Conservation (phyloP, 805 yeast species). For the Ogataea polymorpha region DNA sequence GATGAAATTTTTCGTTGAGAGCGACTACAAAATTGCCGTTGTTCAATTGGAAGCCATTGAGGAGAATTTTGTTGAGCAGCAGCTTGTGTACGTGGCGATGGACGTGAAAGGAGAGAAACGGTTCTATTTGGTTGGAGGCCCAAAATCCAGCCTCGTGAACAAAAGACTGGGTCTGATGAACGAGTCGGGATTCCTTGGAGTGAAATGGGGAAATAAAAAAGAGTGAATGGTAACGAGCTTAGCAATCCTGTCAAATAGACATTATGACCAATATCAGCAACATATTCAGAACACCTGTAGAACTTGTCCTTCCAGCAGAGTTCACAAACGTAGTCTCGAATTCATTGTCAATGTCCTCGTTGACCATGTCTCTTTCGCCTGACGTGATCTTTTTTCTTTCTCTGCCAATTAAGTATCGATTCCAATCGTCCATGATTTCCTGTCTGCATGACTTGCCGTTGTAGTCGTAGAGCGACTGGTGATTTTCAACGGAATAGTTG, state of each 20-base stretch:
- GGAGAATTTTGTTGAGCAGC: constrained; percentile 60
- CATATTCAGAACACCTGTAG: constrained; percentile 1
- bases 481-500: constrained; percentile 14
- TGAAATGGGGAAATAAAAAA: constrained; percentile 81
- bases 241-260: constrained; percentile 5
- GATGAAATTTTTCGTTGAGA: constrained; percentile 85
- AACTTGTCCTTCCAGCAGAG: background rate
- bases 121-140: constrained; percentile 62
- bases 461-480: constrained; percentile 18
- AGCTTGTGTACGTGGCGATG: constrained; percentile 66
- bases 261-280: background rate
- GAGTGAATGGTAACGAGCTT: constrained; percentile 27
- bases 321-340: background rate
- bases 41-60: constrained; percentile 82
- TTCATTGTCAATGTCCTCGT: constrained; percentile 17
- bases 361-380: constrained; percentile 14
- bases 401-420: constrained; percentile 21
- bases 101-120: constrained; percentile 73
- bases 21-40: constrained; percentile 59
- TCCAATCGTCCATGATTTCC: constrained; percentile 27
- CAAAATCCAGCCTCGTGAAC: constrained; percentile 43
- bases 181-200: constrained; percentile 67
- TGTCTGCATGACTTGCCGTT: constrained; percentile 25
- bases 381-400: constrained; percentile 10
- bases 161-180: constrained; percentile 43